Base-by-base conservation (phyloP, 2,329 filamentous ascomycete genomes). In the Aspergillus alliaceus region DNA sequence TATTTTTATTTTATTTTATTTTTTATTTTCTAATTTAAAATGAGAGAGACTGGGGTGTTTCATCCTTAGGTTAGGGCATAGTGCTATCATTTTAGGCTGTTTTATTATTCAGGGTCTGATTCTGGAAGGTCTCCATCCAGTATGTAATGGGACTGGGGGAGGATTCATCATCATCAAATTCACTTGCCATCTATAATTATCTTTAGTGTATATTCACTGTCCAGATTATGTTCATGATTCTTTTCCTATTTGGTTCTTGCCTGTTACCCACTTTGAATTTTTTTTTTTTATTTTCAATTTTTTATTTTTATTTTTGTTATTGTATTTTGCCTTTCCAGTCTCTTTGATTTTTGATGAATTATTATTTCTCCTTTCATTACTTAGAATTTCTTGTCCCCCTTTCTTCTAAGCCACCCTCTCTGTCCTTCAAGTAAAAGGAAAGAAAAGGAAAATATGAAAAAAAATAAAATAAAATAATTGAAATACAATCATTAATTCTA, bases 21-120 rank as follows among this genome's bases (percentile, higher is more conserved):
- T n/a, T n/a, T n/a, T n/a, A n/a, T n/a, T n/a, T n/a, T n/a, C n/a
- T n/a, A n/a, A n/a, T n/a, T n/a, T n/a, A n/a, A n/a, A n/a, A n/a
- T n/a, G n/a, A 52, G n/a, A 39, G 24, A 32, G 9, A 50, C 31
- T 25, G 25, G 34, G 51, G 54, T 44, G 58, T 59, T 59, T 59
- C 58, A 59, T 51, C 54, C n/a, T 31, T 24, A 37, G 49, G 20
- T 56, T 51, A 51, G 57, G 49, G 48, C 39, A 51, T 50, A 34
- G 52, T 32, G 31, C 50, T 47, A 44, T 42, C 51, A 54, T 51
- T 52, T 58, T 54, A 54, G 44, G 24, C 35, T 44, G 40, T 52
- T 49, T 46, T 39, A 52, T 51, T 39, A 56, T 56, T 56, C 54
- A 57, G 51, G 58, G 54, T 56, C 55, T 57, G 39, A 50, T 56